A percentile compares a stretch with the other conserved stretches of the same genome.
Conservation (phyloP, 495 filamentous ascomycete species). For the Rostrohypoxylon terebratum region DNA sequence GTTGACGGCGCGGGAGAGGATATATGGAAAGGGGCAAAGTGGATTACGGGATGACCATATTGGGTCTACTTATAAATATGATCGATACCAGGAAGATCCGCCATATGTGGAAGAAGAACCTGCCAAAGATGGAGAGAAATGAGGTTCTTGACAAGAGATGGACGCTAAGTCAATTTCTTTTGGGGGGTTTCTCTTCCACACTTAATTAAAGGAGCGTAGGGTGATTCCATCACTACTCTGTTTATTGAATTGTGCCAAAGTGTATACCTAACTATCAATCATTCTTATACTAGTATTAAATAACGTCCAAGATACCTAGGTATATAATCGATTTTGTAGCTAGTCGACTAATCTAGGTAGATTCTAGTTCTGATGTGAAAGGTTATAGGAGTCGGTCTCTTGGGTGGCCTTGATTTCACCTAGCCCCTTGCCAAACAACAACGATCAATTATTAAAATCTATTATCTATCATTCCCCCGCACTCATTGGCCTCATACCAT, state of each 20-base stretch:
- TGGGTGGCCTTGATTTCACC: neutral
- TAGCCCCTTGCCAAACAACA: neutral
- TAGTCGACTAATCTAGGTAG: neutral
- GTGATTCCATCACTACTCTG: neutral
- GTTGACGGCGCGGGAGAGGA: conserved; percentile 69
- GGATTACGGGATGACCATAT: conserved; percentile 65
- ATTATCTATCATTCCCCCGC: conserved; percentile 22
- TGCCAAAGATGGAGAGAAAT: conserved; percentile 6
- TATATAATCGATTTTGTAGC: too few relatives aligned
- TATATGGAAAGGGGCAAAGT: conserved; percentile 68
- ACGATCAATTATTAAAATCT: neutral
- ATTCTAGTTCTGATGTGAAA: neutral
- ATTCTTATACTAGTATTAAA: neutral
- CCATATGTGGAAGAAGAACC: conserved; percentile 44
- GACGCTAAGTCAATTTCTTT: neutral
- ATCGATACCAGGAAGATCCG: conserved; percentile 65
- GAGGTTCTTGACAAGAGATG: neutral
- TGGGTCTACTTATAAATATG: conserved; percentile 68
- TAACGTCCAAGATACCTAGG: too few relatives aligned
- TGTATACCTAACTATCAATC: neutral
- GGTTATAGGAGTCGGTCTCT: neutral
- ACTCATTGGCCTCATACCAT: neutral
- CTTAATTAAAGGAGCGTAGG: neutral
- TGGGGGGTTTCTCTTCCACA: neutral
- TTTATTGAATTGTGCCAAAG: neutral